Percentiles rank a stretch among this genome's conserved stretches.
Evolutionary conservation across 768 basidiomycete genomes (phyloP).

Genomic region (Mycena galopus): DNA sequence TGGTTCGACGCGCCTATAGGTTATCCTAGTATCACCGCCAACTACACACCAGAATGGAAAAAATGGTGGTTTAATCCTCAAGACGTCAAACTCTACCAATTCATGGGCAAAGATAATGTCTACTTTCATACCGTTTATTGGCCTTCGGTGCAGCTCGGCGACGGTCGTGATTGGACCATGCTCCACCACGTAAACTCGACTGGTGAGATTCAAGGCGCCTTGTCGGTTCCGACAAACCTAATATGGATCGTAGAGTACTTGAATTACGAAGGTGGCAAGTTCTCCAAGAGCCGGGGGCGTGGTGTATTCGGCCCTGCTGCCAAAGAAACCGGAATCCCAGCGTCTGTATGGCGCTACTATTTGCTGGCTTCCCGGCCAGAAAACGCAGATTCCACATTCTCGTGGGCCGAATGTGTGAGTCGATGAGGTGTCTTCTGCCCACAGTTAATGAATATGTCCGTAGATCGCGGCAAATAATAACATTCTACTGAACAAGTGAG

Average conservation of each 20-base stretch:
- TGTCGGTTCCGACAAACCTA: neutral
- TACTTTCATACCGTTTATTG: constrained; percentile 98
- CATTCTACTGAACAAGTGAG: constrained; percentile 92
- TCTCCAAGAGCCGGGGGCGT: constrained; percentile 96
- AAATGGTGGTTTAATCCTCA: constrained; percentile 97
- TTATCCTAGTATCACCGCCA: constrained; percentile 97
- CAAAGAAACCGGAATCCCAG: constrained; percentile 91
- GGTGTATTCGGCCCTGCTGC: constrained; percentile 98
- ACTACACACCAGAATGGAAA: constrained; percentile 94
- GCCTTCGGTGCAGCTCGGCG: constrained; percentile 90
- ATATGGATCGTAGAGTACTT: constrained; percentile 78
- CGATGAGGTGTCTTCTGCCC: neutral
- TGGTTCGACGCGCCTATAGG: constrained; percentile 79
- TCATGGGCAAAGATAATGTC: constrained; percentile 99
- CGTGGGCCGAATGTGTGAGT: constrained; percentile 93
- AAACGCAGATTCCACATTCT: constrained; percentile 94
- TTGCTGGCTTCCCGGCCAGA: constrained; percentile 93
- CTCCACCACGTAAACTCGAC: constrained; percentile 96
- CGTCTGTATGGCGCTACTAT: constrained; percentile 98
- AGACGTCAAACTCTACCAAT: constrained; percentile 93
- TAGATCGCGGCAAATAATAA: constrained; percentile 95
- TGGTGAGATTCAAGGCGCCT: constrained; percentile 61
- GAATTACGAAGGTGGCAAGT: constrained; percentile 98
- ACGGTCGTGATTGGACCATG: constrained; percentile 93
- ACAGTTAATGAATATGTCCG: neutral